These are phyloP conservation scores for Eucalyptus polybractea DNA, from an alignment of 345 rosid genomes.

Conservation along the genomic window DNA sequence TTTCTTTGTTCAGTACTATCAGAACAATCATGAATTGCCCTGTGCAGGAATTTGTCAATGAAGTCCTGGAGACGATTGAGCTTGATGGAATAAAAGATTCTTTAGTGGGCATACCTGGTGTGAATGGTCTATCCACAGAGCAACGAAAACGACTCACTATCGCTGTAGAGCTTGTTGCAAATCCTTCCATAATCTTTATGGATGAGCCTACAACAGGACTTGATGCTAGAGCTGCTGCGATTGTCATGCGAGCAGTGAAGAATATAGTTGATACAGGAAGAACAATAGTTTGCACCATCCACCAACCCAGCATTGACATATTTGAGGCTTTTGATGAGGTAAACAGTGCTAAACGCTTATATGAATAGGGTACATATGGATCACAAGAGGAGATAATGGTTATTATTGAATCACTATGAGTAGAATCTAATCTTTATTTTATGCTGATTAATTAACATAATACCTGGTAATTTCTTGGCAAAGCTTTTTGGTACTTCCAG, in stretches of 20 bases:
- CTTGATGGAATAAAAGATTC: slow-evolving; percentile 54
- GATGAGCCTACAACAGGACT: slow-evolving; percentile 85
- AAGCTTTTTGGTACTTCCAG: background rate
- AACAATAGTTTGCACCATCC: slow-evolving; percentile 76
- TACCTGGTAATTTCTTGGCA: background rate
- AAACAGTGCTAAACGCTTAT: background rate
- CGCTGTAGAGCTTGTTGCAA: slow-evolving; percentile 80
- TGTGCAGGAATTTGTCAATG: slow-evolving; percentile 51
- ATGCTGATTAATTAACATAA: background rate
- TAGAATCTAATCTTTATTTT: background rate
- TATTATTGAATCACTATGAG: background rate
- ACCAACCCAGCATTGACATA: slow-evolving; percentile 79
- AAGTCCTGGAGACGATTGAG: slow-evolving; percentile 69
- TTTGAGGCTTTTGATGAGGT: slow-evolving; percentile 90
- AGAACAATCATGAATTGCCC: background rate
- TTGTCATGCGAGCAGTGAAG: slow-evolving; percentile 77
- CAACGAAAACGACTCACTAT: slow-evolving; percentile 69
- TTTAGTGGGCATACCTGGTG: slow-evolving; percentile 54
- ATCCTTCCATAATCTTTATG: slow-evolving; percentile 78
- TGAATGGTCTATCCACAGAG: slow-evolving; percentile 62
- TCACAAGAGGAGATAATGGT: background rate
- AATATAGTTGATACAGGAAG: slow-evolving; percentile 67
- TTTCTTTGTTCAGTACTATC: background rate
- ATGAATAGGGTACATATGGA: background rate
- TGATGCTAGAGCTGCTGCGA: slow-evolving; percentile 84